These are phyloP conservation scores for Oxytropis ochrocephala DNA, from an alignment of 306 rosid species.

Conservation along the genomic window DNA sequence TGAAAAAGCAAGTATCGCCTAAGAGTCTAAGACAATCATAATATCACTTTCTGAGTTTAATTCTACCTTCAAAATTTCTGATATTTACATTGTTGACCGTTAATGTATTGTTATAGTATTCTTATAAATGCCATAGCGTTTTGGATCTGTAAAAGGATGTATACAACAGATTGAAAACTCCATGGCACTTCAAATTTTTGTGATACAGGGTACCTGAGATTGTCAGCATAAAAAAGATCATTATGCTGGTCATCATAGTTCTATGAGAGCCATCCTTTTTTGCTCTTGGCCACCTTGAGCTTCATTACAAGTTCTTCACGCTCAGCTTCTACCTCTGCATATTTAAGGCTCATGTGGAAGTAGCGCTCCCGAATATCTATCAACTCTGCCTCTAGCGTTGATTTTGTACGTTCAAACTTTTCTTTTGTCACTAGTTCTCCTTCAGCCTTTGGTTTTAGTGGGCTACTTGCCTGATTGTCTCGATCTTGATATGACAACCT, in stretches of 20 bases:
- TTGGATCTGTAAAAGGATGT: no score
- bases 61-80: constrained; percentile 27
- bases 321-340: constrained; percentile 85
- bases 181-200: constrained; percentile 26
- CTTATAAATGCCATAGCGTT: no score
- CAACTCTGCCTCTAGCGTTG: constrained; percentile 75
- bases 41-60: constrained; percentile 5
- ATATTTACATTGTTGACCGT: constrained; percentile 32
- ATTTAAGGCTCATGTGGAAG: constrained; percentile 83
- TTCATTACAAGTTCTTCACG: constrained; percentile 95
- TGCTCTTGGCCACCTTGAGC: constrained; percentile 45
- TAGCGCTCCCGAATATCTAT: constrained; percentile 81
- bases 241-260: background rate
- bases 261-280: constrained; percentile 64
- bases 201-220: constrained; percentile 29
- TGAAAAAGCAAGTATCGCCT: background rate
- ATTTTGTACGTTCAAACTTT: constrained; percentile 48
- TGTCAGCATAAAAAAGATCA: constrained; percentile 23
- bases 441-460: constrained; percentile 35
- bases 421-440: constrained; percentile 51
- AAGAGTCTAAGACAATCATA: background rate
- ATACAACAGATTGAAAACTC: constrained; percentile 19
- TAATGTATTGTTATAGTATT: background rate
- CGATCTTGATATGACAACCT: constrained; percentile 44
- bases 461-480: constrained; percentile 31